Evolutionary conservation across 345 rosid genomes (phyloP).

Genomic region (Bretschneidera sinensis): DNA sequence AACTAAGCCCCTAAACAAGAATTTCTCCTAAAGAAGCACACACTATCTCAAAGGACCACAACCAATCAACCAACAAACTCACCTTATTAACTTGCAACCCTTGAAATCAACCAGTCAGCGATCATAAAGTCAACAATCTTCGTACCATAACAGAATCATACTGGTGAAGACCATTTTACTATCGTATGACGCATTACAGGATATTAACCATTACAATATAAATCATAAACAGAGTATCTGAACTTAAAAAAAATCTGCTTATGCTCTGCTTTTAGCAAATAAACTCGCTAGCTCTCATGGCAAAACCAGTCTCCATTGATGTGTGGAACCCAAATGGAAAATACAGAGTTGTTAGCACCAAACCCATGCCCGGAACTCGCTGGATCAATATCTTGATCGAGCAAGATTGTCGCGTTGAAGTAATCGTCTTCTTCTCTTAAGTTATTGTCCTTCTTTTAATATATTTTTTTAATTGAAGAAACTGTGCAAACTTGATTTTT

Average conservation of each 20-base stretch:
- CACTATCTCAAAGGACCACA: not conserved
- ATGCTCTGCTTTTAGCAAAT: not conserved
- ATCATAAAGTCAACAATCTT: too few species aligned
- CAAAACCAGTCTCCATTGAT: constrained; percentile 86
- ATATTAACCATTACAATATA: not conserved
- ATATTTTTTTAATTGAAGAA: not conserved
- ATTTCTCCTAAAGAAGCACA: too few species aligned
- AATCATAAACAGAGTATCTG: not conserved
- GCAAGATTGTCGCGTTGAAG: constrained; percentile 94
- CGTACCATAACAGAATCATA: too few species aligned
- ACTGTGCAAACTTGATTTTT: not conserved
- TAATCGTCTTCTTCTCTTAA: constrained; percentile 22
- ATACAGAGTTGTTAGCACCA: constrained; percentile 91
- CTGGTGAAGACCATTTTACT: not conserved
- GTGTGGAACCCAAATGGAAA: constrained; percentile 91
- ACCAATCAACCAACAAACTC: not conserved
- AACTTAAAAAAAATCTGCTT: not conserved
- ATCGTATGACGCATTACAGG: not conserved
- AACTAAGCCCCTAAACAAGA: not conserved
- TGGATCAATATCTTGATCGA: constrained; percentile 92
- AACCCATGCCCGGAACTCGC: constrained; percentile 97
- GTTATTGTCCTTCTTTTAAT: too few species aligned
- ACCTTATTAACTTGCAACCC: not conserved
- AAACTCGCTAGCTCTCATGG: constrained; percentile 41
- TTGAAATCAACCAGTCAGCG: not conserved